These are phyloP conservation scores for Microsporum audouinii DNA, from an alignment of 2,329 filamentous ascomycete genomes.

Conservation along the genomic window DNA sequence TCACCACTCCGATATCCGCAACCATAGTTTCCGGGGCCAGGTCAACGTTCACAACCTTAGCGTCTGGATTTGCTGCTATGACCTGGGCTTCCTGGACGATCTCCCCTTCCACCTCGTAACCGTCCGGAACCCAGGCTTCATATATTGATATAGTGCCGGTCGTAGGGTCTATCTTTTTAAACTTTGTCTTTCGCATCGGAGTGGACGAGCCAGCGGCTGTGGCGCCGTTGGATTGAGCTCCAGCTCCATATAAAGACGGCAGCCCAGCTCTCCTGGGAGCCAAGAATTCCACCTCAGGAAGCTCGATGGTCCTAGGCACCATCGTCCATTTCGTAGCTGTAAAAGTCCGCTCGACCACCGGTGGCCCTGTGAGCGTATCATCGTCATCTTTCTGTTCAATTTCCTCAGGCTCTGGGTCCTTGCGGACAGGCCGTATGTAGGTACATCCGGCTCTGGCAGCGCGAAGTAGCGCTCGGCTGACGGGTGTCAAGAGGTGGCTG, in stretches of 20 bases:
- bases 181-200: constrained; percentile 66
- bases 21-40: constrained; percentile 49
- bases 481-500: constrained; percentile 60
- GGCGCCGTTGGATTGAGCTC: constrained; percentile 16
- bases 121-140: constrained; percentile 69
- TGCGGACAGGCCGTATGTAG: constrained; percentile 56
- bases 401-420: constrained; percentile 27
- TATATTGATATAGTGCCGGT: constrained; percentile 72
- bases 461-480: constrained; percentile 71
- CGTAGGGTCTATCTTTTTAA: constrained; percentile 63
- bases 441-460: constrained; percentile 66
- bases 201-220: constrained; percentile 21
- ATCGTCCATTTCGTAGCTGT: constrained; percentile 47
- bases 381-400: constrained; percentile 27
- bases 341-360: constrained; percentile 39
- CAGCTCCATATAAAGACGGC: constrained; percentile 39
- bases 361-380: constrained; percentile 17
- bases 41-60: constrained; percentile 25
- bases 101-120: constrained; percentile 70
- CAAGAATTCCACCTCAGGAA: constrained; percentile 50
- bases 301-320: constrained; percentile 46
- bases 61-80: constrained; percentile 32
- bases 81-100: constrained; percentile 50
- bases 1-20: constrained; percentile 49
- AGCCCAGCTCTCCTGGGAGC: constrained; percentile 51